Evolutionary conservation across 371 early-diverging fungal species (phyloP), one percentile per base, ranked within the genome.

Genomic region (Rhizomucor miehei): DNA sequence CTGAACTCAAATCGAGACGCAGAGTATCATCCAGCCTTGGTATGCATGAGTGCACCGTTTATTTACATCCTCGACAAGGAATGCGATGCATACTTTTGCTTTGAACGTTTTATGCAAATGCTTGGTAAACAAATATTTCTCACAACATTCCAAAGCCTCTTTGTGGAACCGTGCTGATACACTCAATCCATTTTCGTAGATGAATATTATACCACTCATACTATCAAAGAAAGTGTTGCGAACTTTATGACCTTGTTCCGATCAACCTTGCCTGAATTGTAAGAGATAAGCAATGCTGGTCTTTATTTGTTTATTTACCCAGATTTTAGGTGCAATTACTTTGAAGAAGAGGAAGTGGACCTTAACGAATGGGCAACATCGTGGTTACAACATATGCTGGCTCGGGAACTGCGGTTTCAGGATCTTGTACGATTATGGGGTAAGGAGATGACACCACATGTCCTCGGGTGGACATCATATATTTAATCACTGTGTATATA

Each of bases 291-390:
- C 40, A 11, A 23, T 55, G 13, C 17, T 5, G 4, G 39, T 43
- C 9, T n/a, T 14, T 8, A 46, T 47, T 29, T 23, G 2, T 56
- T 52, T 56, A 39, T 47, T 37, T 35, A 12, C 34, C 35, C 8
- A 37, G 6, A 34, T 21, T 8, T 5, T 55, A 71, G 71, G 16
- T 87, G 88, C 62, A 89, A 84, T 62, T 93, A 91, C 70, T 94
- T 97, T 75, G 93, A 94, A 68, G 97, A 97, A 46, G 97, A 97
- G 59, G 95, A 95, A 62, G 92, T 95, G 23, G 89, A 92, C 48
- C 75, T 92, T 41, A 86, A 89, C 60, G 95, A 93, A 52, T 94
- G 93, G 92, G 85, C 87, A 1, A 82, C 91, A n/a, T 89, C 92
- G 12, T 94, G 95, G 90, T 77, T 95, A 44, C 87, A 85, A 48